phyloP scores from a whole-genome alignment of 495 filamentous ascomycete species.

The Penicillium verhagenii region DNA sequence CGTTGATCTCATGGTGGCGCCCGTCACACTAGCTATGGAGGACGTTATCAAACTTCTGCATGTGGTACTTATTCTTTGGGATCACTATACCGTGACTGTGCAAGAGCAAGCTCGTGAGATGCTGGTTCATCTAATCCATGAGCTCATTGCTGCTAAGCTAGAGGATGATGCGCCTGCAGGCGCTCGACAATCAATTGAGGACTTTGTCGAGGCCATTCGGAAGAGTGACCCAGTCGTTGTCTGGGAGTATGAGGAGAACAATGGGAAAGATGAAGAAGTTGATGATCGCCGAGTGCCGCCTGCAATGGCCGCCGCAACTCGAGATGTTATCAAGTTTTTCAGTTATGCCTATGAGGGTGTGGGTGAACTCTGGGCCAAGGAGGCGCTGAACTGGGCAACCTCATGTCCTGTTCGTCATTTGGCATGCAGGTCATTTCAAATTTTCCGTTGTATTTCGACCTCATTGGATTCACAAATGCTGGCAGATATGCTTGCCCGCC shows the following conservation, averaged over 20 bases:
- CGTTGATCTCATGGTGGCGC: constrained; percentile 93
- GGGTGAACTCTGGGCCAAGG: constrained; percentile 83
- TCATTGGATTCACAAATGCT: constrained; percentile 90
- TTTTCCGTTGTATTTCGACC: constrained; percentile 90
- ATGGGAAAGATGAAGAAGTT: constrained; percentile 65
- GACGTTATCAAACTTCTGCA: constrained; percentile 84
- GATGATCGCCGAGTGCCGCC: constrained; percentile 77
- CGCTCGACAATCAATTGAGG: constrained; percentile 74
- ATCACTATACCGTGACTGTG: constrained; percentile 91
- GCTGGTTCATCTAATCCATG: constrained; percentile 96
- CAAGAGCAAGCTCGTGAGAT: constrained; percentile 97
- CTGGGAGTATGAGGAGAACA: constrained; percentile 93
- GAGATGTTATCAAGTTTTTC: constrained; percentile 80
- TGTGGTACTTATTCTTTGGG: constrained; percentile 91
- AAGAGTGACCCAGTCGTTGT: constrained; percentile 80
- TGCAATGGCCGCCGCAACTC: constrained; percentile 80
- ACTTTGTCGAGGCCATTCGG: constrained; percentile 87
- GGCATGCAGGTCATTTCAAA: constrained; percentile 94
- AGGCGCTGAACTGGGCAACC: constrained; percentile 91
- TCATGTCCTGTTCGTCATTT: constrained; percentile 95
- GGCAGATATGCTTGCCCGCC: constrained; percentile 87
- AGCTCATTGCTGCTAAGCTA: constrained; percentile 87
- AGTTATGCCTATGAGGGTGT: constrained; percentile 81
- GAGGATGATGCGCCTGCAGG: constrained; percentile 66
- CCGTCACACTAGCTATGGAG: constrained; percentile 71